These are phyloP conservation scores for Tolypocladium nubicola DNA, from an alignment of 2,329 filamentous ascomycete genomes.

Conservation along the genomic window DNA sequence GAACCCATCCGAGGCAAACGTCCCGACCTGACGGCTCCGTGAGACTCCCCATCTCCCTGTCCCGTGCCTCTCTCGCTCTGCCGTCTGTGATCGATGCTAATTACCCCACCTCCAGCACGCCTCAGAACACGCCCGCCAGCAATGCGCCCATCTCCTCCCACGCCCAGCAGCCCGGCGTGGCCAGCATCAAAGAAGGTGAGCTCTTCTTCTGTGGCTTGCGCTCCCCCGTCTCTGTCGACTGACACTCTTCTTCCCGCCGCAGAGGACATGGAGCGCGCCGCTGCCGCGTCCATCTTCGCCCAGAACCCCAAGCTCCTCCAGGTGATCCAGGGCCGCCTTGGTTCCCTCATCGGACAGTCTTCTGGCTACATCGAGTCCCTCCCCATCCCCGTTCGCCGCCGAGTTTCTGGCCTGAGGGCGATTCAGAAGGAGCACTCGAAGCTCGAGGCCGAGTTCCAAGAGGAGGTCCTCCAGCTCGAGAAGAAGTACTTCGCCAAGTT, in stretches of 20 bases:
- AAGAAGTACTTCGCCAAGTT: conserved; percentile 99
- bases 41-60: conserved; percentile 22
- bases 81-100: conserved; percentile 15
- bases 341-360: conserved; percentile 83
- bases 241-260: conserved; percentile 10
- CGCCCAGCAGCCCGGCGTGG: conserved; percentile 86
- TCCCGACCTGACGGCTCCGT: conserved; percentile 48
- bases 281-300: conserved; percentile 87
- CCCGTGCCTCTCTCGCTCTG: neutral
- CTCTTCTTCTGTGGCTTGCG: conserved; percentile 8
- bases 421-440: conserved; percentile 99
- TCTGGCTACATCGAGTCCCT: conserved; percentile 98
- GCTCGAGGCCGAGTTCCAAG: conserved; percentile 95
- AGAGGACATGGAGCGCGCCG: conserved; percentile 86
- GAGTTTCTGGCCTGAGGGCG: conserved; percentile 90
- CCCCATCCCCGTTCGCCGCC: conserved; percentile 77
- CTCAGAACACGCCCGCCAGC: conserved; percentile 93
- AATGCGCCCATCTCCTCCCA: conserved; percentile 96
- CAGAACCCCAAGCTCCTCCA: conserved; percentile 90
- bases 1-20: conserved; percentile 56
- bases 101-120: conserved; percentile 58
- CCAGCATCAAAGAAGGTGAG: conserved; percentile 96
- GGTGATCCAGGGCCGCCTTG: conserved; percentile 96
- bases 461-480: conserved; percentile 94
- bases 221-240: conserved; percentile 6